phyloP scores from a whole-genome alignment of 441 rosid species.

The Adansonia gregorii region DNA sequence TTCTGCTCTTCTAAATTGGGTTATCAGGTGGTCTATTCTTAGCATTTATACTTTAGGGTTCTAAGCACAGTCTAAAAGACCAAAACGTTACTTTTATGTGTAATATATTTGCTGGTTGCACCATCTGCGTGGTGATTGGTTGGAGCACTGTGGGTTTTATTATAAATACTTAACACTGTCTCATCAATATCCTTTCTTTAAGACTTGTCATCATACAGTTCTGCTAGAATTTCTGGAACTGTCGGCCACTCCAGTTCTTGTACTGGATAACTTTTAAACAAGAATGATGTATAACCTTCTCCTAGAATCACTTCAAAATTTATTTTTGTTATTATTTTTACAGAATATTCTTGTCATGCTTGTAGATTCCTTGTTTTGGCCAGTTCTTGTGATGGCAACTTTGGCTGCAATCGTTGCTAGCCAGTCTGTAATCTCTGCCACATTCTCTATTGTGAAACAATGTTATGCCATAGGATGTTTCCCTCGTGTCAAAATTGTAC shows the following conservation, averaged over 20 bases:
- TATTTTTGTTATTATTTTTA: conserved; percentile 17
- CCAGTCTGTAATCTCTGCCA: conserved; percentile 75
- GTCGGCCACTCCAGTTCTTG: background rate
- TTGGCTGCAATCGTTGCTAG: conserved; percentile 81
- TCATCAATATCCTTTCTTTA: background rate
- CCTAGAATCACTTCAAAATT: conserved; percentile 12
- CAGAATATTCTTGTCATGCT: conserved; percentile 24
- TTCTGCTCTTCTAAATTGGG: background rate
- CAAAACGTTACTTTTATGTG: background rate
- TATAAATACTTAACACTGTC: background rate
- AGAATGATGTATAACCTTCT: conserved; percentile 11
- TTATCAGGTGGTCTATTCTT: conserved; percentile 3
- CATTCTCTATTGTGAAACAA: conserved; percentile 80
- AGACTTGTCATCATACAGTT: conserved; percentile 6
- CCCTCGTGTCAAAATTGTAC: conserved; percentile 87
- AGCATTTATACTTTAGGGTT: background rate
- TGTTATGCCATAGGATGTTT: conserved; percentile 87
- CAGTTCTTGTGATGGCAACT: conserved; percentile 66
- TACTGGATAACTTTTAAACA: background rate
- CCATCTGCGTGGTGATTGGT: conserved; percentile 1
- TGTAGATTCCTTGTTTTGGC: conserved; percentile 76
- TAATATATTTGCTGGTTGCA: background rate
- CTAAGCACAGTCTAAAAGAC: background rate
- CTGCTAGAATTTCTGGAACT: background rate
- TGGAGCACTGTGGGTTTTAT: background rate